These are phyloP conservation scores for Wickerhamomyces sp. DNA, from an alignment of 1,139 yeast genomes.

Conservation along the genomic window DNA sequence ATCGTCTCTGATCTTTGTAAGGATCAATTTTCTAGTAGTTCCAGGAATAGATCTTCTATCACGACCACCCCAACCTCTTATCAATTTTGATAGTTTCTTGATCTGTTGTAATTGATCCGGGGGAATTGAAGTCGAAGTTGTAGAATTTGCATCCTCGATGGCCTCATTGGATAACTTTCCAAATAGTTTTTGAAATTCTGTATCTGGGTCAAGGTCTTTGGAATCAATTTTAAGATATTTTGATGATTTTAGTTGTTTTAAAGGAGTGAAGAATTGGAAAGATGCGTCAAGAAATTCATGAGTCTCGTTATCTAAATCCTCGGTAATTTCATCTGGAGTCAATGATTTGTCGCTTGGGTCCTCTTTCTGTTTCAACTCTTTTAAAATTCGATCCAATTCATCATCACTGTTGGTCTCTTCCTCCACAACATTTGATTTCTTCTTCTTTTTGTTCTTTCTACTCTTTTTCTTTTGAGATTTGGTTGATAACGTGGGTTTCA, in stretches of 20 bases:
- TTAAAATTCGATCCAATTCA: slow-evolving; percentile 32
- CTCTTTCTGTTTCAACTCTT: slow-evolving; percentile 18
- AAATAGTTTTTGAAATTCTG: slow-evolving; percentile 67
- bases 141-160: slow-evolving; percentile 67
- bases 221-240: slow-evolving; percentile 37
- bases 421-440: slow-evolving; percentile 10
- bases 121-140: slow-evolving; percentile 45
- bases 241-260: slow-evolving; percentile 29
- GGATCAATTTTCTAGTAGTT: slow-evolving; percentile 55
- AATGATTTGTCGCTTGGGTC: slow-evolving; percentile 25
- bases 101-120: slow-evolving; percentile 66
- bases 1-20: slow-evolving; percentile 74
- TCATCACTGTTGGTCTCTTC: slow-evolving; percentile 20
- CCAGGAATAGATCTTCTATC: slow-evolving; percentile 71
- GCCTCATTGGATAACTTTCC: slow-evolving; percentile 69
- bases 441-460: slow-evolving; percentile 18
- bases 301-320: slow-evolving; percentile 27
- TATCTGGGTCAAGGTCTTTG: slow-evolving; percentile 70
- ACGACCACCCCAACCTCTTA: slow-evolving; percentile 81
- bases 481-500: slow-evolving; percentile 7
- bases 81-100: slow-evolving; percentile 53
- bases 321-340: slow-evolving; percentile 22
- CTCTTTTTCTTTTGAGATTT: slow-evolving; percentile 20
- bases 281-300: slow-evolving; percentile 32
- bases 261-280: slow-evolving; percentile 42